Evolutionary conservation across 2,329 filamentous ascomycete genomes (phyloP).

Genomic region (Fusarium torreyae): DNA sequence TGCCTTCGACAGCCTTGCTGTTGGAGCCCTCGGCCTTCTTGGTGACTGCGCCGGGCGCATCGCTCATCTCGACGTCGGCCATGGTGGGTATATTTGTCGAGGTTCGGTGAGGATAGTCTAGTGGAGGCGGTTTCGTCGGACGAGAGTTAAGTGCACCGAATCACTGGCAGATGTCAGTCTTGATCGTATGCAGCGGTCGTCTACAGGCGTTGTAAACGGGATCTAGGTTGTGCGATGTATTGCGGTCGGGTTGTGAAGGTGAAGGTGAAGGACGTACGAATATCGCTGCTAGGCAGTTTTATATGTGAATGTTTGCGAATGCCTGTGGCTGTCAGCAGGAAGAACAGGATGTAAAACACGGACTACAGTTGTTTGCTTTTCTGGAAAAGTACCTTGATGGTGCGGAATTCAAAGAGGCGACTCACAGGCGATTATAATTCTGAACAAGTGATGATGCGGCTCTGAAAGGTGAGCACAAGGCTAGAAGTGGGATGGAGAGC

Average conservation of each 20-base stretch:
- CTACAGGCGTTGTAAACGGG: background rate
- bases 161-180: slow-evolving; percentile 23
- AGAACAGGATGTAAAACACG: background rate
- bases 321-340: slow-evolving; percentile 25
- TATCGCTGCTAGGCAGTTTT: slow-evolving; percentile 8
- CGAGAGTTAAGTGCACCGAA: background rate
- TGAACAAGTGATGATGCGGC: slow-evolving; percentile 38
- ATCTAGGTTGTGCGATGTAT: slow-evolving; percentile 4
- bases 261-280: slow-evolving; percentile 34
- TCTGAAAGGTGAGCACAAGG: slow-evolving; percentile 27
- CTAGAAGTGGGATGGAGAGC: slow-evolving; percentile 32
- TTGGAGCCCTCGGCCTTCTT: slow-evolving; percentile 69
- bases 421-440: slow-evolving; percentile 22
- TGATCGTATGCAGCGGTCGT: background rate
- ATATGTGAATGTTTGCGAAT: slow-evolving; percentile 9
- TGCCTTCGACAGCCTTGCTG: slow-evolving; percentile 73
- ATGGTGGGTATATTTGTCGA: slow-evolving; percentile 63
- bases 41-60: slow-evolving; percentile 73
- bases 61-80: slow-evolving; percentile 98
- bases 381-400: slow-evolving; percentile 39
- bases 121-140: slow-evolving; percentile 3
- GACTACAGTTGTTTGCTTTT: background rate
- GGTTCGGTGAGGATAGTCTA: slow-evolving; percentile 7
- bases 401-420: background rate
- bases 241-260: slow-evolving; percentile 20